Conservation (phyloP, 176 grass and related monocot genomes). For the Sorghum bicolor region Sorghum_bicolor_NCBIv3 NC_012877.2:59254501-59255000, state of each 20-base stretch:
- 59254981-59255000: constrained; percentile 79
- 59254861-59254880: not conserved
- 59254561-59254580: not conserved
- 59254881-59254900: not conserved
- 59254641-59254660: not conserved
- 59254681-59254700: not conserved
- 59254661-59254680: not conserved
- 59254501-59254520: not conserved
- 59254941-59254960: not conserved
- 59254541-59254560: constrained; percentile 12
- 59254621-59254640: not conserved
- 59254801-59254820: not conserved
- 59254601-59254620: not conserved
- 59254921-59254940: not conserved
- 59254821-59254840: not conserved
- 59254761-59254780: not conserved
- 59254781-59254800: not conserved
- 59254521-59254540: not conserved
- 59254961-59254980: not conserved
- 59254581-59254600: not conserved
- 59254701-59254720: not conserved
- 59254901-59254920: not conserved
- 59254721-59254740: not conserved
- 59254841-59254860: not conserved
- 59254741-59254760: not conserved